Base-by-base conservation (phyloP, 2,329 filamentous ascomycete species). In the Aspergillus sp. region DNA sequence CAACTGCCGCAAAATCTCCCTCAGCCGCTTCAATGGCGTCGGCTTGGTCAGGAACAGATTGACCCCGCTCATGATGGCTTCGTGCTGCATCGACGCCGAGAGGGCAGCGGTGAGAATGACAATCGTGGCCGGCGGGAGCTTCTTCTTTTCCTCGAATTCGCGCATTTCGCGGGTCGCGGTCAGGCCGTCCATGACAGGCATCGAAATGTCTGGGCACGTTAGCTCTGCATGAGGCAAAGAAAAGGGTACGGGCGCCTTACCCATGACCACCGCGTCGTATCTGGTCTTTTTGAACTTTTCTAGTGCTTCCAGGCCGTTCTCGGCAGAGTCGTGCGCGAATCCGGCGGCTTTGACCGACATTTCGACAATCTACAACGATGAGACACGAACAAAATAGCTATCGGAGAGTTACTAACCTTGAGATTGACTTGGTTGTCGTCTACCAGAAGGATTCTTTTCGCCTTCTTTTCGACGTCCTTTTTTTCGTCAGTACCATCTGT, bases 181-280 rank as follows among this genome's bases (percentile, higher is more conserved):
- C 3, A 74, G 63, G 4, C 73, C 74, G 56, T 76, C 71, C 72
- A 75, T 76, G 7, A 73, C 66, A 1, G 74, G 74, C 72, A 76
- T 76, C 19, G 68, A 73, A n/a, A 74, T 73, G 55, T 75, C 69
- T 41, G 9, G 11, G 9, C 9, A 11, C 8, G 34, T 38, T 38
- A 15, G 15, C 5, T 41, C 9, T 41, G 34, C 34, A 28, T 4
- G 25, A 28, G 25, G 1, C 34, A 41, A 38, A 41, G 34, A 41
- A 13, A 41, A 41, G 15, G 15, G 13, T 19, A 19, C 19, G 34
- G 34, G 8, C 34, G 11, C 8, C 34, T 15, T 15, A 41, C 34
- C 34, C 66, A 72, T 73, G 2, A 73, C 57, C 7, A 73, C 59
- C 7, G 59, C 64, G 76, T 65, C 50, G 13, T 65, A 69, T 54